phyloP scores from a whole-genome alignment of 768 basidiomycete species.

The Hydnum rufescens region DNA sequence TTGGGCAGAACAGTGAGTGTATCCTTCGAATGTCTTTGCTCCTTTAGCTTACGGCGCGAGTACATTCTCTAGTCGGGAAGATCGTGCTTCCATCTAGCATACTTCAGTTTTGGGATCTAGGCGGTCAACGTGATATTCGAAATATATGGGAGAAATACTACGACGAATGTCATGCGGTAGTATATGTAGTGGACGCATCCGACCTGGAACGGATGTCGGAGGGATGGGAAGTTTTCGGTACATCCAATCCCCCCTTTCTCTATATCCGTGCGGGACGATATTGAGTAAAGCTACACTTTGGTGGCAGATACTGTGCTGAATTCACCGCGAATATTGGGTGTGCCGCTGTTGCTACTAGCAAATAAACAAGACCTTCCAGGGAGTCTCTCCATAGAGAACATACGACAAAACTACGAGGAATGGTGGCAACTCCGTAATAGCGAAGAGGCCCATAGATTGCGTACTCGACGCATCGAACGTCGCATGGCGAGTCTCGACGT shows the following conservation, averaged over 20 bases:
- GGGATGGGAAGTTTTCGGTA: constrained; percentile 96
- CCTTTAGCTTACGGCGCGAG: neutral
- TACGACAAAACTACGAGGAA: constrained; percentile 71
- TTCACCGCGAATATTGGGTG: constrained; percentile 71
- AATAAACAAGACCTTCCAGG: constrained; percentile 84
- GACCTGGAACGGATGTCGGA: constrained; percentile 78
- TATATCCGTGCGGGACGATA: neutral
- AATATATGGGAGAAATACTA: constrained; percentile 92
- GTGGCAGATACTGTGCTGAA: constrained; percentile 62
- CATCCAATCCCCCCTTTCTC: constrained; percentile 14
- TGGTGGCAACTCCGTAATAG: constrained; percentile 48
- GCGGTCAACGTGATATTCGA: constrained; percentile 84
- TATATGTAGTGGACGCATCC: constrained; percentile 84
- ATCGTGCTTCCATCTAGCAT: constrained; percentile 85
- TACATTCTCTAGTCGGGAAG: constrained; percentile 50
- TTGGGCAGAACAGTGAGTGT: constrained; percentile 86
- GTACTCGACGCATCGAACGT: constrained; percentile 32
- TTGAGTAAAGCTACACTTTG: neutral
- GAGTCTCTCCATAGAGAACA: constrained; percentile 74
- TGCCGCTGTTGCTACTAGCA: constrained; percentile 79
- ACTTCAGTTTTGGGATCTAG: constrained; percentile 92
- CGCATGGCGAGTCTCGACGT: constrained; percentile 64
- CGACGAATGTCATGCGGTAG: constrained; percentile 91
- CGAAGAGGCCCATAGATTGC: constrained; percentile 23
- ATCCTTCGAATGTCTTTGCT: neutral